Evolutionary conservation across 2,329 filamentous ascomycete genomes (phyloP).

Genomic region (Phialophora tarda): DNA sequence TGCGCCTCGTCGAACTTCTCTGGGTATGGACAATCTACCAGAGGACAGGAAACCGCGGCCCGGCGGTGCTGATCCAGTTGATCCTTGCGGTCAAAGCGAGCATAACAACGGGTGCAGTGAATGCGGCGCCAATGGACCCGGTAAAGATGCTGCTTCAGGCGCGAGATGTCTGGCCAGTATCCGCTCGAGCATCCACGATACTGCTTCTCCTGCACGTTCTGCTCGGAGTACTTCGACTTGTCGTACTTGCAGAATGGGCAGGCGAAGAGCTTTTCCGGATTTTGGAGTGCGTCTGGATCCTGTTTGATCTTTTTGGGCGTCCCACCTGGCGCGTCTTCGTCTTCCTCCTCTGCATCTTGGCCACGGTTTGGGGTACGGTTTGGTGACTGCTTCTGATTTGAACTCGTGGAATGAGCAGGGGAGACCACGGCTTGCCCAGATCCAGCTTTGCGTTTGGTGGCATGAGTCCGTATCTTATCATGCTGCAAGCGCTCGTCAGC

Average conservation of each 20-base stretch:
- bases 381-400: constrained; percentile 19
- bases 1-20: constrained; percentile 38
- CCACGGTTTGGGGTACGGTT: constrained; percentile 24
- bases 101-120: constrained; percentile 35
- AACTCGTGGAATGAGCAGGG: constrained; percentile 23
- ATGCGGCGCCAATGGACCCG: constrained; percentile 36
- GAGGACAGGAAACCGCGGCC: constrained; percentile 21
- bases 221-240: constrained; percentile 35
- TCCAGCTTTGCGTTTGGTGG: constrained; percentile 36
- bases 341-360: constrained; percentile 29
- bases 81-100: constrained; percentile 30
- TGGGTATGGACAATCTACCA: constrained; percentile 36
- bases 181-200: constrained; percentile 38
- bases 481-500: constrained; percentile 13
- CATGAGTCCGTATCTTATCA: constrained; percentile 26
- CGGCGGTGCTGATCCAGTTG: constrained; percentile 31
- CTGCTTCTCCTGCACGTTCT: constrained; percentile 35
- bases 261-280: constrained; percentile 34
- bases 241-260: constrained; percentile 39
- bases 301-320: constrained; percentile 37
- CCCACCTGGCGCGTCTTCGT: constrained; percentile 33
- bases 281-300: constrained; percentile 20
- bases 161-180: constrained; percentile 38
- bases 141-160: constrained; percentile 40
- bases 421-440: constrained; percentile 15